Evolutionary conservation across 2,329 filamentous ascomycete species (phyloP).

Genomic region (Xylariaceae sp.): DNA sequence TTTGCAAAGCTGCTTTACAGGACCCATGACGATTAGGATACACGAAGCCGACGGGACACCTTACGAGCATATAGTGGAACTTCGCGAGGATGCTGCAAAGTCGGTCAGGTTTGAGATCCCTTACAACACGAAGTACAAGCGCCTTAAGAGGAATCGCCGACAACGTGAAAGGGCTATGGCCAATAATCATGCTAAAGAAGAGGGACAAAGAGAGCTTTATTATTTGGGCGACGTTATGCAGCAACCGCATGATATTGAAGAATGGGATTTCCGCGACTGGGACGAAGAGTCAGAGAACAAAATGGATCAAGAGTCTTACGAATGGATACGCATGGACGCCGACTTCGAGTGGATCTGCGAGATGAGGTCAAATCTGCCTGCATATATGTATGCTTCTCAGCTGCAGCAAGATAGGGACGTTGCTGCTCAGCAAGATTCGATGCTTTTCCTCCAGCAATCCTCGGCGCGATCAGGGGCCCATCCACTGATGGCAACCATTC

Average conservation of each 20-base stretch:
- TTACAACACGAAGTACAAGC: slow-evolving; percentile 99
- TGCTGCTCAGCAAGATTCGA: slow-evolving; percentile 75
- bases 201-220: slow-evolving; percentile 75
- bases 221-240: slow-evolving; percentile 89
- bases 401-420: slow-evolving; percentile 96
- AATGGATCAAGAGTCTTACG: slow-evolving; percentile 95
- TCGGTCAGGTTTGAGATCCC: slow-evolving; percentile 82
- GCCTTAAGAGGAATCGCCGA: slow-evolving; percentile 77
- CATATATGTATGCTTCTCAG: slow-evolving; percentile 98
- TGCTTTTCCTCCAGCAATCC: slow-evolving; percentile 66
- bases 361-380: slow-evolving; percentile 75
- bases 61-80: slow-evolving; percentile 96
- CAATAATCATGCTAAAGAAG: slow-evolving; percentile 39
- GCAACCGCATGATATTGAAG: slow-evolving; percentile 70
- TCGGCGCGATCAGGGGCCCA: slow-evolving; percentile 54
- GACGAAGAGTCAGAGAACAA: slow-evolving; percentile 79
- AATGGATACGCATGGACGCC: slow-evolving; percentile 97
- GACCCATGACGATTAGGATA: slow-evolving; percentile 95
- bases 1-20: slow-evolving; percentile 79
- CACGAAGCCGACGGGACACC: slow-evolving; percentile 97
- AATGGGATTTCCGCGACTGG: slow-evolving; percentile 89
- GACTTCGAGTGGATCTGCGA: slow-evolving; percentile 98
- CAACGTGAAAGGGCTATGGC: slow-evolving; percentile 56
- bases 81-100: slow-evolving; percentile 78
- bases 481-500: slow-evolving; percentile 80